Evolutionary conservation across 2,329 filamentous ascomycete species (phyloP).

Genomic region (Colletotrichum echinochloae): DNA sequence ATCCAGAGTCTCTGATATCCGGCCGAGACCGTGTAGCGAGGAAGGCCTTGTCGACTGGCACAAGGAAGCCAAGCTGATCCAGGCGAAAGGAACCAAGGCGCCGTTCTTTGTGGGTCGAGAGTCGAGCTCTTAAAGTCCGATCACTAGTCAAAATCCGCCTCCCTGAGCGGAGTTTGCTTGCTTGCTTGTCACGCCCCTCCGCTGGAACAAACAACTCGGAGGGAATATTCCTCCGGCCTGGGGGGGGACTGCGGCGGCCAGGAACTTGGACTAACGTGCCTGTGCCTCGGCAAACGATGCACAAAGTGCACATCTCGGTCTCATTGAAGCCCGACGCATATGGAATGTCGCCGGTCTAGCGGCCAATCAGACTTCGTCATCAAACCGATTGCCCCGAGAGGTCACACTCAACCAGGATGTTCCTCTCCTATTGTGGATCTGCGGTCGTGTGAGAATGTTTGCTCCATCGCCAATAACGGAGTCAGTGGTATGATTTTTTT

Average conservation of each 20-base stretch:
- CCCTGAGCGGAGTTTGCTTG: background rate
- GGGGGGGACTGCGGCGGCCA: background rate
- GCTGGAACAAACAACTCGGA: constrained; percentile 2
- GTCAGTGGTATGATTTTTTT: background rate
- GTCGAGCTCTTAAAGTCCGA: background rate
- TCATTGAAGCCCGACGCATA: background rate
- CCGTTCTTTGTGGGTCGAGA: no score
- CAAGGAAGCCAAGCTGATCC: background rate
- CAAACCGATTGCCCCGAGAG: background rate
- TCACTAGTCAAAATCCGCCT: background rate
- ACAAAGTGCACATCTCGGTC: background rate
- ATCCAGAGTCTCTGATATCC: no score
- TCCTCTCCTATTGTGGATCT: constrained; percentile 15
- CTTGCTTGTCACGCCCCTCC: background rate
- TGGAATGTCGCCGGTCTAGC: background rate
- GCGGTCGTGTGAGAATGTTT: background rate
- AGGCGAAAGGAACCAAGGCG: no score
- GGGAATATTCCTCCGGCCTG: constrained; percentile 7
- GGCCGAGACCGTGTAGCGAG: no score
- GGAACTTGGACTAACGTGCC: background rate
- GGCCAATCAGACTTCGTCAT: constrained; percentile 20
- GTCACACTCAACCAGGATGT: background rate
- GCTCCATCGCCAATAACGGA: background rate
- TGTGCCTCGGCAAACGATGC: constrained; percentile 21
- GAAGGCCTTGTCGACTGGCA: background rate